Evolutionary conservation across 768 basidiomycete genomes (phyloP).

Genomic region (Serendipita sp.): DNA sequence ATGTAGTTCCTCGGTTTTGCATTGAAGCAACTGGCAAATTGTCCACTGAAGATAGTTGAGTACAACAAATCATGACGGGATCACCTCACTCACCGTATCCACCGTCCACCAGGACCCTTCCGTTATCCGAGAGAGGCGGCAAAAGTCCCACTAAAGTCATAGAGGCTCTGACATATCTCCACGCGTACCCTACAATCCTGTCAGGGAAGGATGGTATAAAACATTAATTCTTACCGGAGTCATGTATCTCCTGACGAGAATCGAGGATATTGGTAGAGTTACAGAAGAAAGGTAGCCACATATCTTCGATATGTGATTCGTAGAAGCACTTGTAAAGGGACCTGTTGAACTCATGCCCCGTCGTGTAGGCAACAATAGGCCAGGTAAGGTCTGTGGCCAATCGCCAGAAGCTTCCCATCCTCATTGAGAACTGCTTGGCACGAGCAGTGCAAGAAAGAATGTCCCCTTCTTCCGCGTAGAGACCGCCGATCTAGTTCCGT

Average conservation of each 20-base stretch:
- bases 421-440: constrained; percentile 71
- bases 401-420: constrained; percentile 6
- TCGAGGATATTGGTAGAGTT: constrained; percentile 96
- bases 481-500: constrained; percentile 48
- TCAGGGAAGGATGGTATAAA: no score
- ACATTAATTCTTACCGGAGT: constrained; percentile 28
- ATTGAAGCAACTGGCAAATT: constrained; percentile 85
- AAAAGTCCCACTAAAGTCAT: constrained; percentile 95
- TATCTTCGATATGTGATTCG: constrained; percentile 88
- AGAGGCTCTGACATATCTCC: constrained; percentile 87
- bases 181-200: constrained; percentile 62
- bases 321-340: constrained; percentile 92
- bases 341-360: constrained; percentile 88
- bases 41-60: constrained; percentile 40
- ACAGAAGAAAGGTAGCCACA: constrained; percentile 98
- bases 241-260: constrained; percentile 93
- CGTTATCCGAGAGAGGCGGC: constrained; percentile 89
- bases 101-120: constrained; percentile 80
- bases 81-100: constrained; percentile 51
- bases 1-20: constrained; percentile 79
- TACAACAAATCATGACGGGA: constrained; percentile 6
- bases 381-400: constrained; percentile 39
- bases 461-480: constrained; percentile 92
- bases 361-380: constrained; percentile 85
- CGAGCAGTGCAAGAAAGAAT: constrained; percentile 71